phyloP scores from a whole-genome alignment of 768 basidiomycete species.

The Termitomyces eurrhizus region DNA sequence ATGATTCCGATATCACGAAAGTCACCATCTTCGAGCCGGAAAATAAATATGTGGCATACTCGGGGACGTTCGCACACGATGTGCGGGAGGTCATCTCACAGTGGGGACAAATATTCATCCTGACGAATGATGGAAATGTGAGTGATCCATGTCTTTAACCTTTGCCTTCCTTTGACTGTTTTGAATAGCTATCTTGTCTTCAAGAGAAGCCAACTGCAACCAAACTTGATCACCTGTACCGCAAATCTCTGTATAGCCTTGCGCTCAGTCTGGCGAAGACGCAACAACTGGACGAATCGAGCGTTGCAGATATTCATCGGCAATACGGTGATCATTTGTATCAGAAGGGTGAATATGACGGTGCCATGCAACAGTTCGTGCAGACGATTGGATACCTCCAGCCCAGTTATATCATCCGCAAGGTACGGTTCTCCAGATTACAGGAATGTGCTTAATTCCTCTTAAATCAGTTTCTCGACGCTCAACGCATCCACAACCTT shows the following conservation, averaged over 20 bases:
- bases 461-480: constrained; percentile 81
- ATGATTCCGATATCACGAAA: constrained; percentile 62
- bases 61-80: constrained; percentile 76
- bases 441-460: background rate
- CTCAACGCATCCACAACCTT: constrained; percentile 92
- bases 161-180: background rate
- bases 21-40: constrained; percentile 89
- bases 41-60: constrained; percentile 87
- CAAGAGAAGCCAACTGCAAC: constrained; percentile 75
- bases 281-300: constrained; percentile 66
- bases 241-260: constrained; percentile 70
- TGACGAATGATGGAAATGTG: constrained; percentile 78
- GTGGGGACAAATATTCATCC: constrained; percentile 77
- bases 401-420: constrained; percentile 95
- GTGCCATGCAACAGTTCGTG: constrained; percentile 88
- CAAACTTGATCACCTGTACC: constrained; percentile 86
- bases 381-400: constrained; percentile 87
- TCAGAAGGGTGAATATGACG: constrained; percentile 86
- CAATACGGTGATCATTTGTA: constrained; percentile 93
- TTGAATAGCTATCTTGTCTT: constrained; percentile 54
- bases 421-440: constrained; percentile 44
- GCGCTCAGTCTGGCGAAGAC: constrained; percentile 83
- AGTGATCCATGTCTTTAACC: background rate
- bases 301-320: constrained; percentile 83
- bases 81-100: constrained; percentile 79